Evolutionary conservation across 345 rosid species (phyloP).

Genomic region (Eucalyptus camaldulensis): DNA sequence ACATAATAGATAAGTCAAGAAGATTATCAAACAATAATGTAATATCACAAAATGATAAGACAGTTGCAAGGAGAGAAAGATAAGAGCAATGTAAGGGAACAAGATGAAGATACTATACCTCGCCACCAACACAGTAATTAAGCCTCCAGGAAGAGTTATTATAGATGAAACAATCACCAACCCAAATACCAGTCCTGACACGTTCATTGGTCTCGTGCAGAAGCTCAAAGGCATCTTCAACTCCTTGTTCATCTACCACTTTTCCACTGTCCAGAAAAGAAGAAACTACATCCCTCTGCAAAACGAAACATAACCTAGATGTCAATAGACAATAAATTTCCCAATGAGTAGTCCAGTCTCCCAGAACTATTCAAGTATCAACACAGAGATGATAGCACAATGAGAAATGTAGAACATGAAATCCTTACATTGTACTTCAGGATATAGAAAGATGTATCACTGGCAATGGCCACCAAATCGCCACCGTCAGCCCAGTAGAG

Average conservation of each 20-base stretch:
- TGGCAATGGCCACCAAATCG: slow-evolving; percentile 92
- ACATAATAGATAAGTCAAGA: not conserved
- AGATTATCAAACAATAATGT: not conserved
- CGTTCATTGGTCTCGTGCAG: slow-evolving; percentile 98
- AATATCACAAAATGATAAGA: not conserved
- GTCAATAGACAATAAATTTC: not conserved
- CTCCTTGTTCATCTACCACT: slow-evolving; percentile 93
- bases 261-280: slow-evolving; percentile 86
- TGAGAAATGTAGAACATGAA: not conserved
- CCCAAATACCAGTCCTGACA: slow-evolving; percentile 98
- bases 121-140: slow-evolving; percentile 99
- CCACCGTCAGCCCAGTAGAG: slow-evolving; percentile 99
- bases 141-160: slow-evolving; percentile 97
- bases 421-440: slow-evolving; percentile 79
- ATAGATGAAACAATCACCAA: slow-evolving; percentile 99
- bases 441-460: slow-evolving; percentile 95
- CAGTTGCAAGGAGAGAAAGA: not conserved
- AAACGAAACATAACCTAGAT: not conserved
- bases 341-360: not conserved
- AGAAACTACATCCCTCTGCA: slow-evolving; percentile 89
- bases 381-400: not conserved
- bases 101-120: slow-evolving; percentile 36
- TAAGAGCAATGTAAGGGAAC: not conserved
- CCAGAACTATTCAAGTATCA: not conserved
- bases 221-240: slow-evolving; percentile 99